Evolutionary conservation across 495 filamentous ascomycete genomes (phyloP), one percentile per base, ranked within the genome.

Genomic region (Talaromyces liani): DNA sequence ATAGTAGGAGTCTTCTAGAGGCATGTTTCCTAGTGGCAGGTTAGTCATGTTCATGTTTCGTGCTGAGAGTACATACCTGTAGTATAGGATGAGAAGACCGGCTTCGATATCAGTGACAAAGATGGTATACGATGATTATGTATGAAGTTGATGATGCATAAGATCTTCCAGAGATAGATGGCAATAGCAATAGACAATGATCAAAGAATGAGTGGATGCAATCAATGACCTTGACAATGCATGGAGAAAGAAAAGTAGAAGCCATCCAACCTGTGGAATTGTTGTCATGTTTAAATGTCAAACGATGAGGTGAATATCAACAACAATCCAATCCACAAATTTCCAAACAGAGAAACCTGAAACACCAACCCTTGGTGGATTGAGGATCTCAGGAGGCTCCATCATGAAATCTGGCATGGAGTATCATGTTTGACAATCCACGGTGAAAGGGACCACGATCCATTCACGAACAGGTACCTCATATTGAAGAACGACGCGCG

Each of bases 201-300:
- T 54, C 51, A 27, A 54, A 54, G 51, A 27, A 29, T 10, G 16
- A 56, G 27, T 29, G 2, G 27, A 56, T 25, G 22, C 22, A 27
- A 56, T 27, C 20, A 56, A 27, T 29, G 22, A 27, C 14, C 12
- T 41, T 41, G 36, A 41, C 36, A 41, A 16, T 56, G 53, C 53
- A 56, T 27, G 27, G 10, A 29, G 14, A 14, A 56, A 56, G 18
- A 29, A 29, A 56, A 29, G 53, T 16, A 18, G 20, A 65, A 57
- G 51, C 64, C 70, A 63, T 63, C 63, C 66, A 61, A 33, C 66
- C 65, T 66, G 59, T 71, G 75, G 67, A 67, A 69, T 64, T 57
- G 67, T 65, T 71, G 73, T 72, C 75, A 73, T 73, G 71, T 78
- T 56, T 80, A 77, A 77, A 78, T 78, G 75, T 75, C 27, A 65